Evolutionary conservation across 2,329 filamentous ascomycete genomes (phyloP).

Genomic region (Ceratocystis lukuohia): DNA sequence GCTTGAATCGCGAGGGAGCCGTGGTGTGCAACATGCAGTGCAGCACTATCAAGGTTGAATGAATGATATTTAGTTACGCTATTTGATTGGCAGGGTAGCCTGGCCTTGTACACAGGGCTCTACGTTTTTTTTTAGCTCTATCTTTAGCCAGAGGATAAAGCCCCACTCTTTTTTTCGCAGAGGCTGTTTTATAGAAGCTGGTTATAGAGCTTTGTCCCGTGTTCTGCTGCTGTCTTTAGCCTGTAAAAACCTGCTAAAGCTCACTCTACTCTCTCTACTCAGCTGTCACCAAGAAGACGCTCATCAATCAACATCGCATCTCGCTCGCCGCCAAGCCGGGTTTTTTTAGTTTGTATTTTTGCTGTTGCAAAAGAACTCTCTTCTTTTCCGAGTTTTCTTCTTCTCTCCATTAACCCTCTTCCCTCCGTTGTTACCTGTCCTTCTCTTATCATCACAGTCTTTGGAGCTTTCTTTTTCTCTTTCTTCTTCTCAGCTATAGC

Average conservation of each 20-base stretch:
- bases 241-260: background rate
- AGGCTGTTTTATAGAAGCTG: background rate
- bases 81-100: background rate
- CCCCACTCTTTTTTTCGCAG: background rate
- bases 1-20: background rate
- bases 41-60: background rate
- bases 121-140: too few species aligned
- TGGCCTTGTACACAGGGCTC: background rate
- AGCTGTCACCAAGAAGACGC: background rate
- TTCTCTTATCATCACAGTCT: background rate
- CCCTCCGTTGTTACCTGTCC: background rate
- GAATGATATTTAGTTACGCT: background rate
- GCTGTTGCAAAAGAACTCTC: too few species aligned
- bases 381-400: background rate
- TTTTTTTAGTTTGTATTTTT: too few species aligned
- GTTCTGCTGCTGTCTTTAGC: background rate
- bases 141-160: too few species aligned
- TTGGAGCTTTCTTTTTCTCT: background rate
- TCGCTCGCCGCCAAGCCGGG: background rate
- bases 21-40: background rate
- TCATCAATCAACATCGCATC: background rate
- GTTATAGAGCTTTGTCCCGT: background rate
- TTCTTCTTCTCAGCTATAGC: background rate
- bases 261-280: background rate
- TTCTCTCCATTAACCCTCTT: background rate